Evolutionary conservation across 768 basidiomycete genomes (phyloP), one percentile per base, ranked within the genome.

Genomic region (Rhodotorula babjevae): DNA sequence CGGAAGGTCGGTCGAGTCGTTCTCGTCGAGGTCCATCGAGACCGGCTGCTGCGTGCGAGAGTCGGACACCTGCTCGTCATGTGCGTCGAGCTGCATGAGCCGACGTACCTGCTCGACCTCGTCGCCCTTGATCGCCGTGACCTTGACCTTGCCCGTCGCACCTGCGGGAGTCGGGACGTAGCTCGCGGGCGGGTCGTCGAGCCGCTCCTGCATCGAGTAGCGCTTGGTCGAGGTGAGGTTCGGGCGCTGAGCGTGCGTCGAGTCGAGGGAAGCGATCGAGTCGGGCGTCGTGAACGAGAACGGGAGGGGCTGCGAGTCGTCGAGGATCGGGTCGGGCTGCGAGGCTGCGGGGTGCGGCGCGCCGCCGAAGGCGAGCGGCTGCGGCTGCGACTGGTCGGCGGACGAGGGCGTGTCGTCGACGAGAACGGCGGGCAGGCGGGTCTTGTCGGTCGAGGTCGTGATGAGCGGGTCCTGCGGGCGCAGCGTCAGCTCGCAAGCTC

Each of bases 361-460:
- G 21, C 21, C 29, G 53, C 53, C 53, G 53, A 55, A 55, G 53
- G 53, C 53, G 16, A 3, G 53, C 53, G 12, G 3, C 44, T 55
- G 53, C 2, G 11, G n/a, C 53, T 25, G 50, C 25, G 36, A 36
- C 36, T 36, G 36, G 36, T 29, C n/a, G 5, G 46, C 52, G 23
- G 59, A 59, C 25, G 72, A 61, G 14, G 67, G 58, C 14, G 72
- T 56, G 14, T 3, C 59, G 3, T 42, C 49, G 52, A 73, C 67
- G 57, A 64, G 67, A 12, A 68, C 3, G 16, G 53, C 57, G 3
- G 55, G 6, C 25, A 23, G 3, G 36, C 10, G 19, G 0, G 25
- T 10, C 8, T 44, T 18, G 18, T 59, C 40, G 21, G 33, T 18
- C 29, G 49, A 7, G 10, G 49, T 15, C 58, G 36, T 50, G n/a